Conservation (phyloP, 495 filamentous ascomycete species). For the Niebla homalea region DNA sequence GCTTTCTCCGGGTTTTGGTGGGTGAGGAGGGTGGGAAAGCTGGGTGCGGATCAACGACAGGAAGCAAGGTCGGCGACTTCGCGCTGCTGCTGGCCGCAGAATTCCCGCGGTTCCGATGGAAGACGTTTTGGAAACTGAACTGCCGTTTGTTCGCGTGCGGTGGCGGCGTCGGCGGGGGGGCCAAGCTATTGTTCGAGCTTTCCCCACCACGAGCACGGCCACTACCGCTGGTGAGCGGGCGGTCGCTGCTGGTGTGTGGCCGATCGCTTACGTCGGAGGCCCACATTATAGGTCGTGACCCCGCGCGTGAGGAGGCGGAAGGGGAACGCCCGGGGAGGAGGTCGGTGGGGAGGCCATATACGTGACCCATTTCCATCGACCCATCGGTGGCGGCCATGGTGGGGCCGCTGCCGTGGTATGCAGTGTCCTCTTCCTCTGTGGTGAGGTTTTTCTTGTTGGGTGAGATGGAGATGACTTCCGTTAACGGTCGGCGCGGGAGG, state of each 20-base stretch:
- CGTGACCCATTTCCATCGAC: conserved; percentile 20
- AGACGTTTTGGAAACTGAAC: conserved; percentile 83
- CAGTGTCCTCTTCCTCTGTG: conserved; percentile 24
- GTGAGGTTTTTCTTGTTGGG: conserved; percentile 12
- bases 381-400: background rate
- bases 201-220: background rate
- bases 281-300: conserved; percentile 26
- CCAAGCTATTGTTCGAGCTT: conserved; percentile 15
- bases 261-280: conserved; percentile 18
- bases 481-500: conserved; percentile 27
- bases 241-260: conserved; percentile 7
- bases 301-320: conserved; percentile 2
- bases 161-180: conserved; percentile 25
- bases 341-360: conserved; percentile 17
- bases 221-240: conserved; percentile 19
- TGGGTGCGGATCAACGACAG: conserved; percentile 21
- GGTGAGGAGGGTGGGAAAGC: background rate
- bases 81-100: conserved; percentile 20
- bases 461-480: conserved; percentile 45
- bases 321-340: background rate
- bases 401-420: conserved; percentile 35
- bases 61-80: conserved; percentile 14
- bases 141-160: conserved; percentile 49
- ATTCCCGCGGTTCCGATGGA: conserved; percentile 35
- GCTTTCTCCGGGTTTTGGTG: background rate